Evolutionary conservation across 768 basidiomycete genomes (phyloP).

Genomic region (Termitomyces eurrhizus): DNA sequence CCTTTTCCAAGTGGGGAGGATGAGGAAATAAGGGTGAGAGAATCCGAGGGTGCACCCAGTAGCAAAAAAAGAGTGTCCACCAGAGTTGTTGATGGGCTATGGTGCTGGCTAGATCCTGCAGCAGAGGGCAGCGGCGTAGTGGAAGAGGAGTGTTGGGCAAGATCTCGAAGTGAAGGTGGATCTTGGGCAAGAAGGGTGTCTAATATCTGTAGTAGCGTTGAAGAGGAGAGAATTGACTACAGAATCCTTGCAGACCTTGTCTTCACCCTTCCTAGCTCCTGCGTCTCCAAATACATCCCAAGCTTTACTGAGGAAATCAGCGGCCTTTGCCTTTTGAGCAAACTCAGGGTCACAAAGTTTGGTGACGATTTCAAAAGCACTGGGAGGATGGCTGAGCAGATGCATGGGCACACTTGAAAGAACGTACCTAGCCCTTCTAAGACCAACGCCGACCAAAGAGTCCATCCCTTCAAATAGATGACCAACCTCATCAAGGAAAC

Average conservation of each 20-base stretch:
- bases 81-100: conserved; percentile 29
- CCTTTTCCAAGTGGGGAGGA: conserved; percentile 11
- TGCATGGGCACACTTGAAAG: not conserved
- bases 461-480: conserved; percentile 83
- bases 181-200: conserved; percentile 62
- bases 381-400: conserved; percentile 21
- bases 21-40: conserved; percentile 39
- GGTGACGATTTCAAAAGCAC: conserved; percentile 71
- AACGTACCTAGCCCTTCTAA: conserved; percentile 68
- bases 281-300: conserved; percentile 64
- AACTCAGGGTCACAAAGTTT: conserved; percentile 76
- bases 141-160: conserved; percentile 36
- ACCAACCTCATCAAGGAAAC: conserved; percentile 81
- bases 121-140: conserved; percentile 4
- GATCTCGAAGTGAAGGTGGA: conserved; percentile 47
- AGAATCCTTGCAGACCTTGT: conserved; percentile 29
- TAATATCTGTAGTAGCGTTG: conserved; percentile 42
- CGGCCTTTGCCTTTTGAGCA: conserved; percentile 71
- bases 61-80: conserved; percentile 41
- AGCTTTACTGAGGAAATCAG: conserved; percentile 65
- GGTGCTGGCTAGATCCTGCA: conserved; percentile 7
- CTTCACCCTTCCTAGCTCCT: conserved; percentile 59
- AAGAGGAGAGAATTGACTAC: not conserved
- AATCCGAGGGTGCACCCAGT: conserved; percentile 38
- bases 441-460: conserved; percentile 40